Conservation (phyloP, 2,329 filamentous ascomycete species). For the Ophiosphaerella herpotricha region DNA sequence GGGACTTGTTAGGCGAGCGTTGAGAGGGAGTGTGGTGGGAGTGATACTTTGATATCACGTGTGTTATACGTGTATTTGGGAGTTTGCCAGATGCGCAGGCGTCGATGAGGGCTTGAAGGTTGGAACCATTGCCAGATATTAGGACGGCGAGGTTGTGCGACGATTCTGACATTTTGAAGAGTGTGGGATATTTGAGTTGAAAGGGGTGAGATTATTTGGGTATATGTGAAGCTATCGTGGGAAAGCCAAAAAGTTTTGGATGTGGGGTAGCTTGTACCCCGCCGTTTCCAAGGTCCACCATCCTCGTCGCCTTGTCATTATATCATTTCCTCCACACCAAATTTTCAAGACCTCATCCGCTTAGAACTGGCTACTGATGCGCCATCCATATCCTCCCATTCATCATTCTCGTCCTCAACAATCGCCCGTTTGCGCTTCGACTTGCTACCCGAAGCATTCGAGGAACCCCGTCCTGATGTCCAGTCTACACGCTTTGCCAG, state of each 20-base stretch:
- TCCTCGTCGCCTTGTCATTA: too few relatives aligned
- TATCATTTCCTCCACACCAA: too few relatives aligned
- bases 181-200: not conserved
- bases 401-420: slow-evolving; percentile 46
- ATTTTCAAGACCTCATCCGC: slow-evolving; percentile 24
- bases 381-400: slow-evolving; percentile 42
- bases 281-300: too few relatives aligned
- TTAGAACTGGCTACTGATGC: slow-evolving; percentile 35
- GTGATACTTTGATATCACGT: slow-evolving; percentile 61
- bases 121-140: slow-evolving; percentile 67
- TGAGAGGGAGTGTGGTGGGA: not conserved
- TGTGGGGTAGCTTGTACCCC: slow-evolving; percentile 22
- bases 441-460: slow-evolving; percentile 19
- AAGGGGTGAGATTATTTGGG: not conserved
- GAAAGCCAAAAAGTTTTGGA: slow-evolving; percentile 21
- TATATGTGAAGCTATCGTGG: not conserved
- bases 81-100: slow-evolving; percentile 56
- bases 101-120: slow-evolving; percentile 78
- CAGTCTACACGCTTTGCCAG: slow-evolving; percentile 43
- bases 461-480: slow-evolving; percentile 18
- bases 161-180: slow-evolving; percentile 23
- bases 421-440: slow-evolving; percentile 44
- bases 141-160: slow-evolving; percentile 66
- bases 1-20: not conserved
- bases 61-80: slow-evolving; percentile 59